A percentile compares a stretch with the other conserved stretches of the same genome.
Conservation (phyloP, 257 asterid species). For the Nicotiana tomentosiformis region DNA sequence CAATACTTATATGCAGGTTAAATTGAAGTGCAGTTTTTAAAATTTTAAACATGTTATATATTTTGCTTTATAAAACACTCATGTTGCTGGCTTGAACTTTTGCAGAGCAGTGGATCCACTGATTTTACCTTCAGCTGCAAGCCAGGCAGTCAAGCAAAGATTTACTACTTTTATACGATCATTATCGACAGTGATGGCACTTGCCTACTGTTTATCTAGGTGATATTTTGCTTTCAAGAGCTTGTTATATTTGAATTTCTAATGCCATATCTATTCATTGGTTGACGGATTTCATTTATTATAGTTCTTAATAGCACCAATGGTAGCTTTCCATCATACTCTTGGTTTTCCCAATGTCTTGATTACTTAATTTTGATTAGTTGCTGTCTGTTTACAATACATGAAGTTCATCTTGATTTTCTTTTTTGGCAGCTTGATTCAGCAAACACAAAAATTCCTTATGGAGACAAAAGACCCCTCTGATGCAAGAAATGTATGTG, state of each 20-base stretch:
- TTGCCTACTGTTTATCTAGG: conserved; percentile 92
- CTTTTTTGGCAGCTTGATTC: conserved; percentile 67
- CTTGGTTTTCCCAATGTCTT: background rate
- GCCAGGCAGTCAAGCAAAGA: conserved; percentile 77
- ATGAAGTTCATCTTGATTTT: background rate
- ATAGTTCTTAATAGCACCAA: background rate
- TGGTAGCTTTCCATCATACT: background rate
- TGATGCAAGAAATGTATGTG: conserved; percentile 64
- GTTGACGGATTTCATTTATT: background rate
- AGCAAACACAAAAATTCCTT: conserved; percentile 72
- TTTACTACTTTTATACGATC: conserved; percentile 76
- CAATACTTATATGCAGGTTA: conserved; percentile 84
- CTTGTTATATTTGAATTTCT: background rate
- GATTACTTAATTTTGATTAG: background rate
- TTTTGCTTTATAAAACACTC: background rate
- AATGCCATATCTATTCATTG: background rate
- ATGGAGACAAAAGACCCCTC: conserved; percentile 73
- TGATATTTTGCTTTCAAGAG: conserved; percentile 18
- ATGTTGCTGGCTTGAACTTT: conserved; percentile 4
- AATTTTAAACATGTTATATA: background rate
- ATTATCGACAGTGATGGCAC: conserved; percentile 84
- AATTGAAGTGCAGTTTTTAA: conserved; percentile 13
- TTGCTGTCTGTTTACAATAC: background rate
- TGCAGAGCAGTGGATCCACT: conserved; percentile 85
- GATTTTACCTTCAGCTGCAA: conserved; percentile 68